Evolutionary conservation across 2,329 filamentous ascomycete genomes (phyloP).

Genomic region (Pseudocercospora macadamiae): DNA sequence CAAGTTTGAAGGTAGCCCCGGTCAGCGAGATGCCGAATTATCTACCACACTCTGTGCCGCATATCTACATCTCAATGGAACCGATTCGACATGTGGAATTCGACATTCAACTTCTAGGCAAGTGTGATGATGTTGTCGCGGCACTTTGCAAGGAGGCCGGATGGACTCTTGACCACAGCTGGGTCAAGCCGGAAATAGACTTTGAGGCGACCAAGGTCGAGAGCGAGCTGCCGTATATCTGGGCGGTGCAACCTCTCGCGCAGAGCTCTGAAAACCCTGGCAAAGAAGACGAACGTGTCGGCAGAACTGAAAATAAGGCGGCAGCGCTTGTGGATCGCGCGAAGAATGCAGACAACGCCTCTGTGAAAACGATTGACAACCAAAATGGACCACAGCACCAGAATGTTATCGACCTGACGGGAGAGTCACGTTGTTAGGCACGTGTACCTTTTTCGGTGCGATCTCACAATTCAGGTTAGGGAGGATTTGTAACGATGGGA

Average conservation of each 20-base stretch:
- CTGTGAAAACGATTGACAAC: no score
- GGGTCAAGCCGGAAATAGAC: background rate
- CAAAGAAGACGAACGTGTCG: background rate
- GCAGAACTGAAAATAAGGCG: no score
- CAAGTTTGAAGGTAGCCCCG: slow-evolving; percentile 91
- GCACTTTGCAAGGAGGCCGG: slow-evolving; percentile 81
- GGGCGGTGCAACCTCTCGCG: background rate
- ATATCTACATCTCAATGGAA: slow-evolving; percentile 47
- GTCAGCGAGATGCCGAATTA: slow-evolving; percentile 75
- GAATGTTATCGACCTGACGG: background rate
- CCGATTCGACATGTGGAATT: slow-evolving; percentile 89
- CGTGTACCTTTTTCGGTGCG: no score
- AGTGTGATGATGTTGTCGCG: slow-evolving; percentile 87
- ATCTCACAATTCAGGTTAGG: no score
- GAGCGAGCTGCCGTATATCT: background rate
- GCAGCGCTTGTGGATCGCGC: no score
- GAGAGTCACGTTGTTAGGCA: no score
- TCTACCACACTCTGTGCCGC: slow-evolving; percentile 36
- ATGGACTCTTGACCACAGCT: slow-evolving; percentile 73
- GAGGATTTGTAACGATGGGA: background rate
- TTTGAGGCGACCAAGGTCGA: background rate
- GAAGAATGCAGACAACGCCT: no score
- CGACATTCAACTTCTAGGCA: slow-evolving; percentile 92
- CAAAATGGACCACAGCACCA: background rate
- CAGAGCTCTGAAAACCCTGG: background rate